phyloP scores from a whole-genome alignment of 2,329 filamentous ascomycete species.

The Beauveria varroae region DNA sequence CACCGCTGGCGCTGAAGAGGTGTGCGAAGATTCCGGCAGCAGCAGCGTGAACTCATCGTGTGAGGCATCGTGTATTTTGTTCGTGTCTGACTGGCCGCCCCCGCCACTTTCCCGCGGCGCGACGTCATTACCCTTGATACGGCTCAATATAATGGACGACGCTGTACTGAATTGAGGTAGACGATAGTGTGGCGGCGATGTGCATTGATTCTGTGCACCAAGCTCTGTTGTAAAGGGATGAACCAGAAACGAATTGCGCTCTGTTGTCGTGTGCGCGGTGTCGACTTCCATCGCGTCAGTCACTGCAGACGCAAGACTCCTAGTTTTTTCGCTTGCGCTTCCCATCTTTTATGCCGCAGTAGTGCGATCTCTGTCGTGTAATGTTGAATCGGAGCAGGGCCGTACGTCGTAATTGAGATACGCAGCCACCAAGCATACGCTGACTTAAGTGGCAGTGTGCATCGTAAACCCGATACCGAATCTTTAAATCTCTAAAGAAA shows the following conservation, averaged over 20 bases:
- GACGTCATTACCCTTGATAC: constrained; percentile 5
- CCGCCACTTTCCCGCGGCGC: not conserved
- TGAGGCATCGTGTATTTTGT: not conserved
- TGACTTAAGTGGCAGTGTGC: not conserved
- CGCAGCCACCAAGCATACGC: not conserved
- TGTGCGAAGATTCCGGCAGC: not conserved
- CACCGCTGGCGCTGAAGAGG: not conserved
- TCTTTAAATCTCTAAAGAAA: not conserved
- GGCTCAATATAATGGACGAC: constrained; percentile 13
- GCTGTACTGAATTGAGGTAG: constrained; percentile 13
- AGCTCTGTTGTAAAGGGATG: constrained; percentile 1
- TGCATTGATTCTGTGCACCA: not conserved
- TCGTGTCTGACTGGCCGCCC: not conserved
- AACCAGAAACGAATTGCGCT: not conserved
- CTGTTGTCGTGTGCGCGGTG: too few relatives aligned
- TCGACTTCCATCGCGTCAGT: not conserved
- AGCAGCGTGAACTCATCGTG: not conserved
- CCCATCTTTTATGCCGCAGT: not conserved
- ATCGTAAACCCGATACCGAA: not conserved
- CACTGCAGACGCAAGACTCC: too few relatives aligned
- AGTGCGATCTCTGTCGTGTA: not conserved
- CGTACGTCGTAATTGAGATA: not conserved
- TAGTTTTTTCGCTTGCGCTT: not conserved
- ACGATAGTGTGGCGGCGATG: not conserved
- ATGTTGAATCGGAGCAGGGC: not conserved